These are phyloP conservation scores for Westerdykella ornata DNA, from an alignment of 2,329 filamentous ascomycete genomes.

Conservation along the genomic window DNA sequence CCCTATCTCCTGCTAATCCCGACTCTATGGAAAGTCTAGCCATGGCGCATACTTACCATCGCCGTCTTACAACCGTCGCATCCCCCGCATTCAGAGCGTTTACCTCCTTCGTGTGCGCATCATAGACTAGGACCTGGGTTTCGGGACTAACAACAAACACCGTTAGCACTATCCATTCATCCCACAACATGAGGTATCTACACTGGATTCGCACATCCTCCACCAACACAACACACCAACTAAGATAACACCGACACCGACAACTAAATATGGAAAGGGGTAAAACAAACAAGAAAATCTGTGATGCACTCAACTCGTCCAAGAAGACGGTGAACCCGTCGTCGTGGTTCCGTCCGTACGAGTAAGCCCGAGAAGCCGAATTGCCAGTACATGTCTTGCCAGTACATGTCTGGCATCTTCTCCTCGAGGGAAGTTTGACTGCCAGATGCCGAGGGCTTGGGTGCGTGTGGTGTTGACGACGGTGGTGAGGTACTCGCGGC, in stretches of 20 bases:
- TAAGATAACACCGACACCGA: too few species aligned
- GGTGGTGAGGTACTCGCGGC: slow-evolving; percentile 43
- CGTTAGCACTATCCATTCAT: background rate
- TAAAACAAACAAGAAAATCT: background rate
- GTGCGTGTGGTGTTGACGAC: slow-evolving; percentile 41
- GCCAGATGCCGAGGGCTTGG: slow-evolving; percentile 51
- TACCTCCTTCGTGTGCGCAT: slow-evolving; percentile 18
- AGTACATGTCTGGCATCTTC: slow-evolving; percentile 50
- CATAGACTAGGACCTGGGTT: slow-evolving; percentile 15
- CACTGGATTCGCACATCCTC: background rate
- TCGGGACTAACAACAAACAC: slow-evolving; percentile 11
- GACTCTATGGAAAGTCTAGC: too few species aligned
- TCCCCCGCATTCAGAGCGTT: slow-evolving; percentile 12
- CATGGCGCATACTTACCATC: too few species aligned
- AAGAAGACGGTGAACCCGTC: slow-evolving; percentile 54
- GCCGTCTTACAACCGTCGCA: background rate
- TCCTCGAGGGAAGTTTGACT: slow-evolving; percentile 44
- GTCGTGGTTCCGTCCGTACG: slow-evolving; percentile 50
- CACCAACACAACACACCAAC: too few species aligned
- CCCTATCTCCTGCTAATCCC: too few species aligned
- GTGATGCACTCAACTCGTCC: slow-evolving; percentile 28
- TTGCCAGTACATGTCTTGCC: slow-evolving; percentile 53
- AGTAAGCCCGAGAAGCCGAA: slow-evolving; percentile 48
- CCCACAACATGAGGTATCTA: background rate
- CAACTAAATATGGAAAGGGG: too few species aligned